phyloP scores from a whole-genome alignment of 164 flowering plant genomes.

The Chimonanthus salicifolius region DNA sequence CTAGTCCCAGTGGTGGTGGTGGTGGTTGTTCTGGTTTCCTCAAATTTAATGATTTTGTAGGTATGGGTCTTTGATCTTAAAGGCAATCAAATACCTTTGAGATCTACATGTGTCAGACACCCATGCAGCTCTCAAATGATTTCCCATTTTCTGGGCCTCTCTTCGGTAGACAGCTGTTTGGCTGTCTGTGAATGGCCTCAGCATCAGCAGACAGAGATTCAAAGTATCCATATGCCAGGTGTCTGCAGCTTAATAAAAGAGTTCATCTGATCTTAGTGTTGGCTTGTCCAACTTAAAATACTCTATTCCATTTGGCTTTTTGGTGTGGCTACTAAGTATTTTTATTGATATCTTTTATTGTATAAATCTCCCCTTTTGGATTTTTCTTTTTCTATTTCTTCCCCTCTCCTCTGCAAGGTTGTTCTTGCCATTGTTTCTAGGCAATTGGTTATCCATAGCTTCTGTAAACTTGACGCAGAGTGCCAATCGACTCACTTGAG shows the following conservation, averaged over 20 bases:
- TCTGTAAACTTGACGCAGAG: conserved; percentile 14
- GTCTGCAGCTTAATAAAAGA: neutral
- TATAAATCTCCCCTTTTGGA: neutral
- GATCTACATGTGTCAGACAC: conserved; percentile 6
- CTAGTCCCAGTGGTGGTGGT: neutral
- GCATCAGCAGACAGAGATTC: neutral
- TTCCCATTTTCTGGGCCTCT: conserved; percentile 7
- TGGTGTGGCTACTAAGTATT: neutral
- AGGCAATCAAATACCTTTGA: conserved; percentile 10
- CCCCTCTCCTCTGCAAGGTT: neutral
- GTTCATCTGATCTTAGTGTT: neutral
- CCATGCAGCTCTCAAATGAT: conserved; percentile 8
- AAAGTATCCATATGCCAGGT: conserved; percentile 5
- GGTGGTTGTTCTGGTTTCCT: conserved; percentile 1
- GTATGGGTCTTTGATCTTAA: conserved; percentile 32
- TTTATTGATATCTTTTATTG: conserved; percentile 7
- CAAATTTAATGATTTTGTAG: conserved; percentile 17
- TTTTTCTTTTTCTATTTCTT: neutral
- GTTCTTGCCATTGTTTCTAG: conserved; percentile 18
- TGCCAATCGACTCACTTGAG: conserved; percentile 16
- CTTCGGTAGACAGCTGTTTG: conserved; percentile 4
- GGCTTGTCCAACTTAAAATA: neutral
- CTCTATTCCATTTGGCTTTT: neutral
- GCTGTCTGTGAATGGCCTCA: conserved; percentile 1
- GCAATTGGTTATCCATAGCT: conserved; percentile 14